Evolutionary conservation across 2,329 filamentous ascomycete species (phyloP).

Genomic region (Fusarium pilosicola): DNA sequence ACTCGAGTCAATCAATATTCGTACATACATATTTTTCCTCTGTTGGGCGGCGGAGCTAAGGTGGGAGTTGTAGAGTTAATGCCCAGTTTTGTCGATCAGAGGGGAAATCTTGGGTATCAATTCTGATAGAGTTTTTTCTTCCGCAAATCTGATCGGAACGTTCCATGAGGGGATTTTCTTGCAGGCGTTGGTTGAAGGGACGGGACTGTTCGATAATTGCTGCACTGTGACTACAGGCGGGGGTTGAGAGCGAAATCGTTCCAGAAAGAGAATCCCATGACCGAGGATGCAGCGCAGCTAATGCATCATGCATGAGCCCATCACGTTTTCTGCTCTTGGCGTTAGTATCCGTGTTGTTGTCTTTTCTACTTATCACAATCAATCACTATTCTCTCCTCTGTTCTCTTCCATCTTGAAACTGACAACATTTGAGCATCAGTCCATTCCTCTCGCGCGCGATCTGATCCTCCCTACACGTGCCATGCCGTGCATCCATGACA

Average conservation of each 20-base stretch:
- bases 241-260: slow-evolving; percentile 16
- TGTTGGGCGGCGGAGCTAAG: background rate
- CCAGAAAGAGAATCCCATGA: slow-evolving; percentile 35
- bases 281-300: slow-evolving; percentile 20
- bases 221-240: background rate
- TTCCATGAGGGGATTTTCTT: slow-evolving; percentile 1
- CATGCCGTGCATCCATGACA: background rate
- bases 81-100: slow-evolving; percentile 36
- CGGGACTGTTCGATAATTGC: slow-evolving; percentile 1
- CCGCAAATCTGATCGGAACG: background rate
- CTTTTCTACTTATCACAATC: background rate
- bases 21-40: background rate
- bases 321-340: slow-evolving; percentile 25
- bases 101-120: slow-evolving; percentile 22
- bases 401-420: background rate
- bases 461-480: background rate
- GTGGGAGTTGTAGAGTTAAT: slow-evolving; percentile 14
- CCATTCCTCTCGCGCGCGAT: background rate
- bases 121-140: background rate
- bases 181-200: background rate
- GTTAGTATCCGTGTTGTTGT: background rate
- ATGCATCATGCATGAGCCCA: slow-evolving; percentile 26
- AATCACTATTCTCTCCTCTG: background rate
- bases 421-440: background rate
- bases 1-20: slow-evolving; percentile 27